Conservation (phyloP, 2,329 filamentous ascomycete genomes). For the Cladosporium sp. region DNA sequence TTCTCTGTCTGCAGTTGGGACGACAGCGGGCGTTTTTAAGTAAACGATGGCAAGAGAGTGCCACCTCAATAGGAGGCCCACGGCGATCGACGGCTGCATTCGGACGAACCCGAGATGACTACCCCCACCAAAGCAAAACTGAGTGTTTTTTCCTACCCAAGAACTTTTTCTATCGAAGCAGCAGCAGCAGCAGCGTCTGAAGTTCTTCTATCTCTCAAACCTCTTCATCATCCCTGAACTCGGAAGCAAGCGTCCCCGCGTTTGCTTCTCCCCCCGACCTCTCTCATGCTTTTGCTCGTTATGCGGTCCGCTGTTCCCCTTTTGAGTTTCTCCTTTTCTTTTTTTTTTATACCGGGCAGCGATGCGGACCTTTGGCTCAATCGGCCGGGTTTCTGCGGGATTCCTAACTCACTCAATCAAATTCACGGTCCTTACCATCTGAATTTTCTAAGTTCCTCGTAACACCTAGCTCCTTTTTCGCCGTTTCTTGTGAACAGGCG, state of each 20-base stretch:
- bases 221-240: not conserved
- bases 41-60: conserved; percentile 6
- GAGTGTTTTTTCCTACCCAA: conserved; percentile 8
- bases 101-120: conserved; percentile 12
- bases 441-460: no score
- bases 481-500: no score
- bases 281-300: not conserved
- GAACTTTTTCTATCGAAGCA: not conserved
- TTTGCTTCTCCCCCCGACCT: not conserved
- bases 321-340: not conserved
- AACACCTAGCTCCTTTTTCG: no score
- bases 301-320: not conserved
- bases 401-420: not conserved
- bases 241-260: not conserved
- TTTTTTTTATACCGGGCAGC: not conserved
- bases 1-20: conserved; percentile 7
- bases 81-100: conserved; percentile 8
- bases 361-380: conserved; percentile 7
- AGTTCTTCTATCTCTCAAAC: no score
- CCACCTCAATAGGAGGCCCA: conserved; percentile 8
- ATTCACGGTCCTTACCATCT: conserved; percentile 3
- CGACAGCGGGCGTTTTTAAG: conserved; percentile 7
- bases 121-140: conserved; percentile 10
- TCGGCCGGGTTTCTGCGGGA: conserved; percentile 9
- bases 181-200: no score